Evolutionary conservation across 768 basidiomycete species (phyloP), one percentile per base, ranked within the genome.

Genomic region (Boletus reticulatus): DNA sequence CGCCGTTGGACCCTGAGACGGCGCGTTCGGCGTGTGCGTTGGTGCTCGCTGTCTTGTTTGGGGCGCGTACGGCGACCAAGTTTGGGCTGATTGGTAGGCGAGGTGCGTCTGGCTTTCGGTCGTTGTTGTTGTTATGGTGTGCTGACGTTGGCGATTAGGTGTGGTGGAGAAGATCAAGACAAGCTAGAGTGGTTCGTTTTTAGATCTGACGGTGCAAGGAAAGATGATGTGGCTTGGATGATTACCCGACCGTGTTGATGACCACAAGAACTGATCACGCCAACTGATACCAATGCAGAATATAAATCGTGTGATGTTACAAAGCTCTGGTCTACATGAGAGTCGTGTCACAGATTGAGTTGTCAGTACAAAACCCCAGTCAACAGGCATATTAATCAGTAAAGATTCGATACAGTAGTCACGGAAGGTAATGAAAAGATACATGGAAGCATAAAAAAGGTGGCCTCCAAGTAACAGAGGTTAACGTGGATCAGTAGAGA

Each of bases 11-110:
- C 53, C 74, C 81, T 0, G 81, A 87, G 63, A 77, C 75, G 7
- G 92, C 91, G 12, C 76, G 90, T 13, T 85, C 89, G 8, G 75
- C 85, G 19, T 93, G 91, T 68, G 86, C 88, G 31, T 54, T 86
- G 14, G 64, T 93, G 1, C 75, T 94, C 17, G 76, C 80, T 13
- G 74, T 63, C 0, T 61, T 92, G 39, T 94, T 94, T 61, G 69
- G 78, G 1, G 76, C 77, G 32, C 76, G 92, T 37, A 81, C 89
- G 2, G 75, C 82, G 43, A 86, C 81, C 74, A 90, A 85, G 61
- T 88, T 87, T 62, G 72, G 74, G 16, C 59, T 62, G 41, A 38
- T 55, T 20, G 58, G 56, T 20, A 55, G 50, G 50, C 61, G 31
- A 52, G 59, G 70, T 71, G 47, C 17, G 60, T 50, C 11, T 39